Evolutionary conservation across 2,329 filamentous ascomycete genomes (phyloP), one percentile per base, ranked within the genome.

Genomic region (Amauroascus niger): DNA sequence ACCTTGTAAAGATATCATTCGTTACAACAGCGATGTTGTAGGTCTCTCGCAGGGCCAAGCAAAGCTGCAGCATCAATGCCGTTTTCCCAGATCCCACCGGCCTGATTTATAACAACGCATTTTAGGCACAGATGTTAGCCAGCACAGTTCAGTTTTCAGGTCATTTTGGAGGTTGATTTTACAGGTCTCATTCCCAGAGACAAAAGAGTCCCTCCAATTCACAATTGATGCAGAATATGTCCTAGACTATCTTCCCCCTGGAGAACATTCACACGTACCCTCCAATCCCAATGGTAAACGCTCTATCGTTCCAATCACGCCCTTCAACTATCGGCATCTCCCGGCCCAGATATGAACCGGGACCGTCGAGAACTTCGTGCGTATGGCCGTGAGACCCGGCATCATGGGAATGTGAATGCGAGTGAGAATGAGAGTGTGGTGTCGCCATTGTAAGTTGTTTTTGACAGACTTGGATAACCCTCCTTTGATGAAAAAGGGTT

Each of bases 51-150:
- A 98, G 83, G 6, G 86, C 84, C 33, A 83, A 83, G 75, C 89
- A 96, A 61, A 97, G 86, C 37, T 87, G 85, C 9, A 96, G 83
- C 91, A 98, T 97, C 26, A 97, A 80, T 16, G 93, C 93, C 0
- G 93, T 97, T 72, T 98, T 98, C 66, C 93, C 93, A 22, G 90
- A 96, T 59, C 93, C 93, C 52, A 98, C 93, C 57, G 93, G 93
- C 41, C 90, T 95, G 62, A 13, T 32, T 43, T 20, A n/a, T 35
- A 50, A 50, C 14, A 50, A 24, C 16, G 26, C 6, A 37, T 16
- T 35, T 22, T 18, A 45, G 22, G 1, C 22, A n/a, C n/a, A 20
- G 24, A 1, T 50, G 48, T 50, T 33, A 50, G 48, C 37, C 24
- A n/a, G 6, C 30, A 30, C 11, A 11, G n/a, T 40, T 39, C 30